These are phyloP conservation scores for Acephala macrosclerotiorum DNA, from an alignment of 2,329 filamentous ascomycete genomes.

Conservation along the genomic window DNA sequence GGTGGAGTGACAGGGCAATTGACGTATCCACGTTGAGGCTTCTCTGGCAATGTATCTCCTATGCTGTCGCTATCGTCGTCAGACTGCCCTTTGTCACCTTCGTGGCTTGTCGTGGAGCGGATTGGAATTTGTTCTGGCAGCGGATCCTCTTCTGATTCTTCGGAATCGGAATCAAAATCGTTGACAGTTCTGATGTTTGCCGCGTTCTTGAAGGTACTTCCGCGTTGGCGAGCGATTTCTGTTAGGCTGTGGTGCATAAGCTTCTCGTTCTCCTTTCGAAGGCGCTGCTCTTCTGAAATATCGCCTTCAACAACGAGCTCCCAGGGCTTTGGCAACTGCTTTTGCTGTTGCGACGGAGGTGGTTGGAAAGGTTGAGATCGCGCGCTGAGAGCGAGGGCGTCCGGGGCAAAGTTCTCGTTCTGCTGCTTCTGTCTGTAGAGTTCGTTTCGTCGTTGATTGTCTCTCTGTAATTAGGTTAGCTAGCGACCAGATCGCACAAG, in stretches of 20 bases:
- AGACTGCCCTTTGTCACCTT: conserved; percentile 7
- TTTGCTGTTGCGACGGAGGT: background rate
- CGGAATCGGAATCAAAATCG: conserved; percentile 15
- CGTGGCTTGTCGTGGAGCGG: background rate
- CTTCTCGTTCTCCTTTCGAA: background rate
- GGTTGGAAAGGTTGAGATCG: no score
- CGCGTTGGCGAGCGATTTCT: background rate
- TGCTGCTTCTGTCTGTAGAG: background rate
- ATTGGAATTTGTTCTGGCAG: conserved; percentile 19
- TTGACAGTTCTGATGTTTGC: conserved; percentile 4
- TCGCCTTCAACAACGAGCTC: background rate
- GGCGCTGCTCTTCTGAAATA: background rate
- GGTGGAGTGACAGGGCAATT: background rate
- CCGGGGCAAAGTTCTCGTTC: conserved; percentile 6
- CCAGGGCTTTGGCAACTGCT: background rate
- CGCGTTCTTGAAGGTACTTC: conserved; percentile 7
- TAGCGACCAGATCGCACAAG: no score
- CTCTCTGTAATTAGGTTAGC: conserved; percentile 5
- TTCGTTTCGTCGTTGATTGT: background rate
- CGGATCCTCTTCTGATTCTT: conserved; percentile 34
- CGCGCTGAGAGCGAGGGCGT: background rate
- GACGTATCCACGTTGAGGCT: background rate
- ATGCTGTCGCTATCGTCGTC: background rate
- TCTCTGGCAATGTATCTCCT: background rate
- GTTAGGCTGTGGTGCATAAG: background rate